phyloP scores from a whole-genome alignment of 176 grass and related monocot species.

The Dactylis glomerata region DNA sequence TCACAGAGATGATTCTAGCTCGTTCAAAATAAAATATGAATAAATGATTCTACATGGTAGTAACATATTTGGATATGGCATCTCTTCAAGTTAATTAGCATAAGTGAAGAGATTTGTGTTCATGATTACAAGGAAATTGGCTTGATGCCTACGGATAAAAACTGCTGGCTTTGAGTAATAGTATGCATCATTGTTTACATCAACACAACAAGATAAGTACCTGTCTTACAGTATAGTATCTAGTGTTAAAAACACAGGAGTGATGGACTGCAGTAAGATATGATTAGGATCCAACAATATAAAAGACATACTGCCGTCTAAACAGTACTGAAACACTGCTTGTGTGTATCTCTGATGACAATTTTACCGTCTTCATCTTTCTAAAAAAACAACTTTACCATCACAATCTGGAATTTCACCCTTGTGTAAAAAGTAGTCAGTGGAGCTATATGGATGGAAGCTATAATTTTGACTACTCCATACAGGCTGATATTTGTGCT shows the following conservation, averaged over 20 bases:
- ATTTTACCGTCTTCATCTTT: slow-evolving; percentile 5
- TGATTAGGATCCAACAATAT: slow-evolving; percentile 19
- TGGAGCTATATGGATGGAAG: slow-evolving; percentile 1
- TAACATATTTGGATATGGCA: slow-evolving; percentile 1
- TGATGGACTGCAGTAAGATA: slow-evolving; percentile 17
- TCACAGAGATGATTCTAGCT: not conserved
- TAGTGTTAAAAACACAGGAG: not conserved
- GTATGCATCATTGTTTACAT: slow-evolving; percentile 6
- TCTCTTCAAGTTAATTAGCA: not conserved
- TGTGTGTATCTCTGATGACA: slow-evolving; percentile 29
- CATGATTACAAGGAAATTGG: slow-evolving; percentile 34
- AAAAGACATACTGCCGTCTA: slow-evolving; percentile 43
- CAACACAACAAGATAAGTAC: not conserved
- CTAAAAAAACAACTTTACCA: slow-evolving; percentile 13
- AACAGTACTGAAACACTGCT: slow-evolving; percentile 34
- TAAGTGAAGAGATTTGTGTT: slow-evolving; percentile 6
- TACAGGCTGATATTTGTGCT: not conserved
- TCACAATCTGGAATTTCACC: slow-evolving; percentile 29
- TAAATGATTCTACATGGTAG: not conserved
- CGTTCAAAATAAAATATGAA: not conserved
- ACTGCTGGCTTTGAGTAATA: slow-evolving; percentile 23
- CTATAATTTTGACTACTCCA: not conserved
- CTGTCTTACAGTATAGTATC: slow-evolving; percentile 12
- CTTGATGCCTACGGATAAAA: slow-evolving; percentile 11
- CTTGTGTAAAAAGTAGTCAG: not conserved